Evolutionary conservation across 2,329 filamentous ascomycete species (phyloP).

Genomic region (Fusarium sterilihyphosum): DNA sequence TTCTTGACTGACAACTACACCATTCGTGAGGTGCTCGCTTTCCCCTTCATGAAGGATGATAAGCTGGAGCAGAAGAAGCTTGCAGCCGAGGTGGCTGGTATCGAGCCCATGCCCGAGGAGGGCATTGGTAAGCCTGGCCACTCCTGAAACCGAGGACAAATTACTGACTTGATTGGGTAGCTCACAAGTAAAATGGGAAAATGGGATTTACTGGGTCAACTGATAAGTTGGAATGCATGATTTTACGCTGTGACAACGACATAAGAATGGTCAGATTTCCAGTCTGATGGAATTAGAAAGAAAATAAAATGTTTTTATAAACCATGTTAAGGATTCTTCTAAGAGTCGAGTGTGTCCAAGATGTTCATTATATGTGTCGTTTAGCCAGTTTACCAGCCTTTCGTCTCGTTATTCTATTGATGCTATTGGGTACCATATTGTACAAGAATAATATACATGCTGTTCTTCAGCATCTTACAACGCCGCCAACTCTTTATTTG

Average conservation of each 20-base stretch:
- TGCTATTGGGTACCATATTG: constrained; percentile 37
- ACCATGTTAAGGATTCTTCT: constrained; percentile 19
- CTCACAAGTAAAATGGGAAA: constrained; percentile 39
- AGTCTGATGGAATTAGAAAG: constrained; percentile 22
- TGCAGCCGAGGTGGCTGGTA: constrained; percentile 44
- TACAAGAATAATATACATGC: constrained; percentile 41
- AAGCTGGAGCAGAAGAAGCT: constrained; percentile 64
- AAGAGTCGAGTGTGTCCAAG: constrained; percentile 33
- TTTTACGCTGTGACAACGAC: constrained; percentile 42
- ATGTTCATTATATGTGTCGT: constrained; percentile 5
- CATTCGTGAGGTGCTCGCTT: constrained; percentile 95
- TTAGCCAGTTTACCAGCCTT: constrained; percentile 12
- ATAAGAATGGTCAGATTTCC: constrained; percentile 3
- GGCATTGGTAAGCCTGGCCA: constrained; percentile 40
- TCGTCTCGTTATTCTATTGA: constrained; percentile 22
- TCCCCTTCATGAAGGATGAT: constrained; percentile 95
- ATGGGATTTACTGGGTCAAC: neutral
- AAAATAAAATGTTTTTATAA: constrained; percentile 23
- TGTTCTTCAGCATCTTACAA: constrained; percentile 19
- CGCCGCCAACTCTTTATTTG: constrained; percentile 24
- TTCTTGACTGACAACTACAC: constrained; percentile 93
- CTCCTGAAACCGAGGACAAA: neutral
- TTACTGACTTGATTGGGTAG: constrained; percentile 26
- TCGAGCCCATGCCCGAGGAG: constrained; percentile 42
- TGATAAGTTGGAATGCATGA: constrained; percentile 17